A percentile compares a stretch with the other conserved stretches of the same genome.
phyloP scores from a whole-genome alignment of 2,329 filamentous ascomycete species.

The Reticulascus tulasneorum region DNA sequence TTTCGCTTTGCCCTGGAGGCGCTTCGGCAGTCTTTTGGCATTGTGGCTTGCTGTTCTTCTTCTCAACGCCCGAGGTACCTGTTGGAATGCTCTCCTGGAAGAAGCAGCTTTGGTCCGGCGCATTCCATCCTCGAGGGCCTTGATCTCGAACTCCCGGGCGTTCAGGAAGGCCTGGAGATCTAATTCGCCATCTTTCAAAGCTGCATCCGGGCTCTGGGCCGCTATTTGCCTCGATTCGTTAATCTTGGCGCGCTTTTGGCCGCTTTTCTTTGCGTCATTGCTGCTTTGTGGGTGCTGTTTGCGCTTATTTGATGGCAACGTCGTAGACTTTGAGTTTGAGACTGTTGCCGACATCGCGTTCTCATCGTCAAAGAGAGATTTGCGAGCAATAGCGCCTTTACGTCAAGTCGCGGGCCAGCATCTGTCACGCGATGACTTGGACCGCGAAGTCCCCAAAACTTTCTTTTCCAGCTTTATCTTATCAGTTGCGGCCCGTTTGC shows the following conservation, averaged over 20 bases:
- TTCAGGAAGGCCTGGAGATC: constrained; percentile 81
- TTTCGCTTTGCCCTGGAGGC: constrained; percentile 66
- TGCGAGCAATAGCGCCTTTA: constrained; percentile 1
- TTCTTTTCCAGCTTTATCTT: constrained; percentile 10
- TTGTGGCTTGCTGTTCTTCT: constrained; percentile 93
- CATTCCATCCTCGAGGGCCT: constrained; percentile 79
- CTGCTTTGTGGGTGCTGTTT: constrained; percentile 18
- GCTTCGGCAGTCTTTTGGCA: constrained; percentile 79
- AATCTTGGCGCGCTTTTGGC: constrained; percentile 42
- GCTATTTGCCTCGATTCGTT: constrained; percentile 46
- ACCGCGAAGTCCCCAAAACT: constrained; percentile 1
- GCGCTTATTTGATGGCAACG: constrained; percentile 19
- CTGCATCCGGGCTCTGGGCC: constrained; percentile 45
- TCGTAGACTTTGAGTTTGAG: constrained; percentile 7
- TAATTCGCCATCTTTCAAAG: constrained; percentile 69
- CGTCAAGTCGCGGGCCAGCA: not conserved
- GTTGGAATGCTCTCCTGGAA: constrained; percentile 78
- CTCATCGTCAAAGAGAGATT: constrained; percentile 6
- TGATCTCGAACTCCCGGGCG: constrained; percentile 85
- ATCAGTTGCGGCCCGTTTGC: too few relatives aligned
- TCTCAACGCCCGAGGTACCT: constrained; percentile 79
- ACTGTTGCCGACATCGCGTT: constrained; percentile 12
- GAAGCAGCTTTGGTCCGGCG: constrained; percentile 60
- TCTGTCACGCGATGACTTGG: constrained; percentile 6
- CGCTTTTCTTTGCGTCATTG: constrained; percentile 20